These are phyloP conservation scores for Corrigiola litoralis DNA, from an alignment of 179 eudicot genomes.

Conservation along the genomic window DNA sequence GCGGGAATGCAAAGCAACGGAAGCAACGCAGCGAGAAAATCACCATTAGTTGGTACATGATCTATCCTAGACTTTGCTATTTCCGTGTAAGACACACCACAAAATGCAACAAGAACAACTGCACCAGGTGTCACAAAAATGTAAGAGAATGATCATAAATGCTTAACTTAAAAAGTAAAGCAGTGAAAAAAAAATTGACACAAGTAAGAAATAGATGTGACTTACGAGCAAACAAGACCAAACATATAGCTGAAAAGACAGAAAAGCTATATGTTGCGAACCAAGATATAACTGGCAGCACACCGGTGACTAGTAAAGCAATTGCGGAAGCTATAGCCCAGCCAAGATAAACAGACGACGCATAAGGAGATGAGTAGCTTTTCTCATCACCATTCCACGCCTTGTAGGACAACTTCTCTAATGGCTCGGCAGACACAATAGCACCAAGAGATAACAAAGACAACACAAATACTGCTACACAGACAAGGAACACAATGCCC, in stretches of 20 bases:
- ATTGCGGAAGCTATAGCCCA: conserved; percentile 93
- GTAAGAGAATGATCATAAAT: neutral
- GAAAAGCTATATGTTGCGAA: conserved; percentile 95
- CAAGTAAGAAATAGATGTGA: conserved; percentile 2
- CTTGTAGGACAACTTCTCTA: conserved; percentile 68
- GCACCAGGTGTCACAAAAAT: conserved; percentile 13
- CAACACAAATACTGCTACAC: conserved; percentile 62
- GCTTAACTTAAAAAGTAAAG: neutral
- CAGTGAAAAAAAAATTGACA: neutral
- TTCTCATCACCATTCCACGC: conserved; percentile 58
- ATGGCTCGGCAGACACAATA: conserved; percentile 77
- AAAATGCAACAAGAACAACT: conserved; percentile 90
- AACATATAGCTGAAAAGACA: conserved; percentile 76
- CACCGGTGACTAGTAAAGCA: conserved; percentile 71
- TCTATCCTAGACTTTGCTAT: conserved; percentile 59
- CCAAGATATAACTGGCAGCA: conserved; percentile 89
- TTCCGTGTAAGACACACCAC: conserved; percentile 79
- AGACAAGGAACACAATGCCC: conserved; percentile 70
- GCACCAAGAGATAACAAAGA: conserved; percentile 90
- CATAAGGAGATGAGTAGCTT: conserved; percentile 67
- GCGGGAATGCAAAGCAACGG: conserved; percentile 95
- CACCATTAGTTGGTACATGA: conserved; percentile 62
- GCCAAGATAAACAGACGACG: conserved; percentile 77
- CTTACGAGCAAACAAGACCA: conserved; percentile 81
- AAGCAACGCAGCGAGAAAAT: conserved; percentile 94